Evolutionary conservation across 495 filamentous ascomycete genomes (phyloP).

Genomic region (Penicillium crystallinum): DNA sequence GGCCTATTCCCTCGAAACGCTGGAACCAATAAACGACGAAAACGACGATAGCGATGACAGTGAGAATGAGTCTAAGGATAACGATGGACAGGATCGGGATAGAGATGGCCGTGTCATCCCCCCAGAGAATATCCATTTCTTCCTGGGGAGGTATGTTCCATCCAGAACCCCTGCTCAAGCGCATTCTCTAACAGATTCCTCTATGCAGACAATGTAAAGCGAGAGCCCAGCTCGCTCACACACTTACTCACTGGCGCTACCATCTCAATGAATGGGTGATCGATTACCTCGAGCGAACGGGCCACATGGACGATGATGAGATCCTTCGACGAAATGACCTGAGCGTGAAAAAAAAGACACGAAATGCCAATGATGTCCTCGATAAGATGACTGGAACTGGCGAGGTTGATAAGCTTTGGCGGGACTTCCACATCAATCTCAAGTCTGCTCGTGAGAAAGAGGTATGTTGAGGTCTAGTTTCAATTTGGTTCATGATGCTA

Average conservation of each 20-base stretch:
- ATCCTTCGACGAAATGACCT: conserved; percentile 50
- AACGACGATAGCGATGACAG: conserved; percentile 40
- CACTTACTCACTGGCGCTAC: conserved; percentile 69
- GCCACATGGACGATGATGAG: conserved; percentile 47
- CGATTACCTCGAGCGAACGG: conserved; percentile 50
- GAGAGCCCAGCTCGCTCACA: conserved; percentile 67
- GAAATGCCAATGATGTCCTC: conserved; percentile 52
- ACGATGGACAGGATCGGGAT: conserved; percentile 31
- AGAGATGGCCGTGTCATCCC: conserved; percentile 32
- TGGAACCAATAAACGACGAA: conserved; percentile 59
- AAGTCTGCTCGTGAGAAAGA: conserved; percentile 48
- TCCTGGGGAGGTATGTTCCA: conserved; percentile 38
- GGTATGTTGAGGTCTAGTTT: conserved; percentile 20
- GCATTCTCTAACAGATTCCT: neutral
- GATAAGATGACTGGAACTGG: conserved; percentile 52
- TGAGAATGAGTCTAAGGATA: conserved; percentile 32
- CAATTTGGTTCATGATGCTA: neutral
- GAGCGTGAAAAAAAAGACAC: conserved; percentile 47
- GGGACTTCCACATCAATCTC: conserved; percentile 54
- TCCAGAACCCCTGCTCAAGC: neutral
- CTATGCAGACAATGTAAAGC: conserved; percentile 51
- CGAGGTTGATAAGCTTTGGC: conserved; percentile 53
- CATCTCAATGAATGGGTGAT: conserved; percentile 67
- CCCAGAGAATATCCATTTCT: conserved; percentile 34
- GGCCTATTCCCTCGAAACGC: conserved; percentile 62